These are phyloP conservation scores for Nicotiana sylvestris DNA, from an alignment of 257 asterid species.

Conservation along the genomic window DNA sequence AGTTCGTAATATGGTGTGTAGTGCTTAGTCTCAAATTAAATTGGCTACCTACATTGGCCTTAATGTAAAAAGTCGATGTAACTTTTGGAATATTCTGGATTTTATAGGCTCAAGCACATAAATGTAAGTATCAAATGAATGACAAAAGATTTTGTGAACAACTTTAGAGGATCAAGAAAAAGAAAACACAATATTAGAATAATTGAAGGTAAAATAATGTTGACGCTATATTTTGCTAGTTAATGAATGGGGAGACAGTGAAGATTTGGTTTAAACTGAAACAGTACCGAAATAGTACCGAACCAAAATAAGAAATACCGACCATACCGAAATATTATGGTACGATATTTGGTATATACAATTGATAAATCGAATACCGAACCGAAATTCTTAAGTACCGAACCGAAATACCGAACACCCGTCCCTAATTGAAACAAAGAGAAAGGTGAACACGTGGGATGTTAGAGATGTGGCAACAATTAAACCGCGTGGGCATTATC, in stretches of 20 bases:
- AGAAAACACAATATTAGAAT: neutral
- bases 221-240: neutral
- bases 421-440: neutral
- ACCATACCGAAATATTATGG: no score
- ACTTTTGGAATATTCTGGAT: neutral
- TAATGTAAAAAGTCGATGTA: neutral
- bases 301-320: no score
- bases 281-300: no score
- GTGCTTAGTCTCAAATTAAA: no score
- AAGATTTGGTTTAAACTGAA: no score
- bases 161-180: neutral
- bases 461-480: neutral
- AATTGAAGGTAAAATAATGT: neutral
- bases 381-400: no score
- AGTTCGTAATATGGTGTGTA: no score
- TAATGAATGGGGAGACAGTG: no score
- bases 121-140: neutral
- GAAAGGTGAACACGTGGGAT: neutral
- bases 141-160: neutral
- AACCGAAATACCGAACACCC: no score
- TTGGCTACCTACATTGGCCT: no score
- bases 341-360: no score
- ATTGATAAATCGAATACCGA: no score
- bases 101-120: neutral
- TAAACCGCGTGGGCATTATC: neutral